Evolutionary conservation across 148 eudicot genomes (phyloP).

Genomic region (Rhododendron simsii): DNA sequence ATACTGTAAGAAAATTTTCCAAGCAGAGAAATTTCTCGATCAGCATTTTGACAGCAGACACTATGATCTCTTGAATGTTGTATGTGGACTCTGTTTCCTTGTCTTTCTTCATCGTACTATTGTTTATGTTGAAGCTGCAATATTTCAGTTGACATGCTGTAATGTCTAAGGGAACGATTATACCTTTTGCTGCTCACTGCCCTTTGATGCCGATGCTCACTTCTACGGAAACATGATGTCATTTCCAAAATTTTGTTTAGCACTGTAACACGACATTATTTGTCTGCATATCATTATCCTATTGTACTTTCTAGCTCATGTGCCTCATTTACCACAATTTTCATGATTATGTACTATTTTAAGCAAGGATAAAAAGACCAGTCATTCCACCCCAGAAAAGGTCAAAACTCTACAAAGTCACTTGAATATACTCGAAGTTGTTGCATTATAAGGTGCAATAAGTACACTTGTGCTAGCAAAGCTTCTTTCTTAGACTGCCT

Average conservation of each 20-base stretch:
- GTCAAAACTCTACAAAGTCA: background rate
- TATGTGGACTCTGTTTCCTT: constrained; percentile 29
- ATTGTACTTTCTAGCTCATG: background rate
- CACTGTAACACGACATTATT: background rate
- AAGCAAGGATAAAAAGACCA: background rate
- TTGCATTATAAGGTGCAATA: background rate
- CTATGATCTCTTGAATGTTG: constrained; percentile 65
- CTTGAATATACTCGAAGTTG: background rate
- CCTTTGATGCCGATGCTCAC: background rate
- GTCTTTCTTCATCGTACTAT: background rate
- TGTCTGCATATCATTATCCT: background rate
- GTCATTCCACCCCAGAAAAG: background rate
- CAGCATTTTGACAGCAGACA: constrained; percentile 81
- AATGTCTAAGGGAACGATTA: background rate
- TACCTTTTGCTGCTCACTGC: background rate
- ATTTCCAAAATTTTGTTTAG: background rate
- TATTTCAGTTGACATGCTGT: constrained; percentile 3
- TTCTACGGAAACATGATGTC: background rate
- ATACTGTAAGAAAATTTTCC: constrained; percentile 79
- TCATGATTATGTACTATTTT: background rate
- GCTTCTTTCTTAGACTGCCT: background rate
- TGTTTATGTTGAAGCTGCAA: background rate
- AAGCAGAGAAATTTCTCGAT: constrained; percentile 68
- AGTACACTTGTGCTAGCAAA: background rate
- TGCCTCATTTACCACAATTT: background rate